Conservation (phyloP, 2,329 filamentous ascomycete species). For the Neofusicoccum kwambonambiense region DNA sequence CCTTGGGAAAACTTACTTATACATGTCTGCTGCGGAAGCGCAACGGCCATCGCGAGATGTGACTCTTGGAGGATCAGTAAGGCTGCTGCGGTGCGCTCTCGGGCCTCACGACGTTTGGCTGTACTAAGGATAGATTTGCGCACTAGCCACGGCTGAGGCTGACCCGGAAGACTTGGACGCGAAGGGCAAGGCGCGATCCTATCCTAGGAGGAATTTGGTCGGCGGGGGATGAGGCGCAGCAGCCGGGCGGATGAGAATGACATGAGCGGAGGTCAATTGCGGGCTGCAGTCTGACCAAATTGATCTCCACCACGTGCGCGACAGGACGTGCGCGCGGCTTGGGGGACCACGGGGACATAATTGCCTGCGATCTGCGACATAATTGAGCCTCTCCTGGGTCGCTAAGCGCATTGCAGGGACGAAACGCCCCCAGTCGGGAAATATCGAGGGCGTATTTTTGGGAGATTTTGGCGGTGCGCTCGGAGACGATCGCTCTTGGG, state of each 20-base stretch:
- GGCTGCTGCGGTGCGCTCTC: slow-evolving; percentile 15
- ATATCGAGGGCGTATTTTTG: slow-evolving; percentile 9
- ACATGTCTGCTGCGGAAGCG: not conserved
- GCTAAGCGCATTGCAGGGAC: not conserved
- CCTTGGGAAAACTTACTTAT: slow-evolving; percentile 16
- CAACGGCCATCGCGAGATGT: slow-evolving; percentile 17
- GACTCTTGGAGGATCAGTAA: slow-evolving; percentile 15
- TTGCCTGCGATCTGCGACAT: not conserved
- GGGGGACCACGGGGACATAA: not conserved
- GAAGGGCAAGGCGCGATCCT: slow-evolving; percentile 6
- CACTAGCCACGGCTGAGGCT: slow-evolving; percentile 19
- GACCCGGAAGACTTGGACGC: slow-evolving; percentile 7
- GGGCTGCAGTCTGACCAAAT: not conserved
- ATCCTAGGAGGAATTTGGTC: not conserved
- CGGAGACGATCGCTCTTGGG: slow-evolving; percentile 3
- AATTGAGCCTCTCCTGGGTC: slow-evolving; percentile 1
- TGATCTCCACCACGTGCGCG: slow-evolving; percentile 14
- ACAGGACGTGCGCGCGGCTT: not conserved
- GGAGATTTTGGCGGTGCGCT: slow-evolving; percentile 2
- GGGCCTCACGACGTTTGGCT: slow-evolving; percentile 1
- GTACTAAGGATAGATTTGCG: slow-evolving; percentile 17
- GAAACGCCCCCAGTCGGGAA: slow-evolving; percentile 10
- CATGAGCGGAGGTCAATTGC: slow-evolving; percentile 13
- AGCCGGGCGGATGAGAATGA: slow-evolving; percentile 13
- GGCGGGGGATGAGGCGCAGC: slow-evolving; percentile 14